Evolutionary conservation across 176 grass and related monocot genomes (phyloP), one percentile per base, ranked within the genome.

Genomic region (Oryza punctata): DNA sequence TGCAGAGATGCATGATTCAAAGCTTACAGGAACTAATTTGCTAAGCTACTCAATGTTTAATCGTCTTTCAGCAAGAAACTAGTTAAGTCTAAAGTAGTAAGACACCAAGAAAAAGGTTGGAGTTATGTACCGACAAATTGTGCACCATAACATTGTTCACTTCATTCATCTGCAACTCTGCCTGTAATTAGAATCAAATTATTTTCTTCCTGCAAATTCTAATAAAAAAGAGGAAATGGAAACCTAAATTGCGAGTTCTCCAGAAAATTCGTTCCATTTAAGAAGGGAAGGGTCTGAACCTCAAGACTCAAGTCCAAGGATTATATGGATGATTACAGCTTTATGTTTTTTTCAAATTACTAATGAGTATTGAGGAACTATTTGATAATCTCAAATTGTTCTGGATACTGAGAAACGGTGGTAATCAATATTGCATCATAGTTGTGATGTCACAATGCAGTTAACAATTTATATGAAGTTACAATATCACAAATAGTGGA

Each of bases 81-180:
- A 57, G 33, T 70, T 57, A 72, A 26, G 30, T 72, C 50, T 27
- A 76, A 8, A 45, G 59, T 80, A 84, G 25, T 44, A 87, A 84
- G 40, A 63, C 4, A 78, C 21, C 19, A 63, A 10, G 67, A 74
- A 5, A 81, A 84, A 81, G 32, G 30, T 23, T 79, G 44, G 12
- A 60, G 49, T 43, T 33, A 6, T 50, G 16, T 91, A 98, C 96
- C 80, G 96, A 98, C 88, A 98, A 78, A 49, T 95, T 98, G 81
- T 98, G 96, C 85, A 98, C 93, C 96, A 98, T 88, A 65, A 98
- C 96, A 86, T 95, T 98, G 49, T 98, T 98, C 84, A 95, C 83
- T 92, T 98, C 89, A 80, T 95, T 93, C 96, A 98, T 98, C 88
- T 98, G 96, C 87, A 98, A 87, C 75, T 98, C 96, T 26, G 93